These are phyloP conservation scores for Coemansia sp. DNA, from an alignment of 192 early-diverging fungal species.

Conservation along the genomic window DNA sequence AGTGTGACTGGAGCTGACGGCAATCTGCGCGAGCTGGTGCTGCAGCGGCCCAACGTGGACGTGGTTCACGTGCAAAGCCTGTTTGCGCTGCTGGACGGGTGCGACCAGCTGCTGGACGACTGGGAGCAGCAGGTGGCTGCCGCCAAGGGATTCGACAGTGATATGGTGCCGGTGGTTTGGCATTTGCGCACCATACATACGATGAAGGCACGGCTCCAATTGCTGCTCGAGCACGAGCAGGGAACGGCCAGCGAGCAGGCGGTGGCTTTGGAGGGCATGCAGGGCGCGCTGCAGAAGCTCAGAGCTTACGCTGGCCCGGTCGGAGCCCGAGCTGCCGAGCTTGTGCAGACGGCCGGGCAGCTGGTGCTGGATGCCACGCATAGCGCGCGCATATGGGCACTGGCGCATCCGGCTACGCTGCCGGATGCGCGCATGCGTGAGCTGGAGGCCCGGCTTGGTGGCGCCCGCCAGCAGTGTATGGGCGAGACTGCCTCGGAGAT, in stretches of 20 bases:
- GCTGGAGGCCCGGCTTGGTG: constrained; percentile 13
- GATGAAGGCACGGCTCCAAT: constrained; percentile 9
- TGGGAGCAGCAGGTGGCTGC: constrained; percentile 14
- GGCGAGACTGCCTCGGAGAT: constrained; percentile 8
- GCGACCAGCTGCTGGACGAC: constrained; percentile 5
- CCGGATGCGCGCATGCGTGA: constrained; percentile 19
- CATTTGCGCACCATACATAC: constrained; percentile 8
- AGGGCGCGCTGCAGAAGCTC: constrained; percentile 3
- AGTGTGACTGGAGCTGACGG: not conserved
- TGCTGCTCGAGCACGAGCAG: constrained; percentile 7
- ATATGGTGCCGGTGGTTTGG: not conserved
- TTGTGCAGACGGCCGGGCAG: not conserved
- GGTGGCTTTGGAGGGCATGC: constrained; percentile 40
- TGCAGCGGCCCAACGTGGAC: constrained; percentile 36
- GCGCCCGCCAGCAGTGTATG: not conserved
- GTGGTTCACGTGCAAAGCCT: constrained; percentile 12
- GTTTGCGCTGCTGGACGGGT: constrained; percentile 31
- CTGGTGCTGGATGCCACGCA: constrained; percentile 34
- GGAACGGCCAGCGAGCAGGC: constrained; percentile 32
- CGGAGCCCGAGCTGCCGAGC: not conserved
- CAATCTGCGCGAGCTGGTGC: constrained; percentile 18
- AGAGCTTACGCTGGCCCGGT: not conserved
- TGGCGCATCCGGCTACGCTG: constrained; percentile 27
- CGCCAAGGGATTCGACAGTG: not conserved
- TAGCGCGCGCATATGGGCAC: constrained; percentile 27